Evolutionary conservation across 1,284 basidiomycete genomes (phyloP).

Genomic region (Flammula alnicola): DNA sequence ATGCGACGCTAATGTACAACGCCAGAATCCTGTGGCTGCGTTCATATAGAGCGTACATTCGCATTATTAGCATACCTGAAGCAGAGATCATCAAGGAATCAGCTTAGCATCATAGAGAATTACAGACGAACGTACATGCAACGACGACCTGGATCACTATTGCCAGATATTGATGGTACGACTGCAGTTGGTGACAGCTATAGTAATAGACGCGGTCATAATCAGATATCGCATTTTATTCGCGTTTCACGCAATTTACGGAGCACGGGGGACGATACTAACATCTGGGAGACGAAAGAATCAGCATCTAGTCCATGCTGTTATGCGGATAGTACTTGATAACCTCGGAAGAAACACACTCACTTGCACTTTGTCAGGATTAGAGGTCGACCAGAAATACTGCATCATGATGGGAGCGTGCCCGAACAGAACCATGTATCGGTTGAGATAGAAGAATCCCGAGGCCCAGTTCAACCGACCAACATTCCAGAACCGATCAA

Average conservation of each 20-base stretch:
- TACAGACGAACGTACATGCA: conserved; percentile 33
- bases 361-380: conserved; percentile 26
- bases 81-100: neutral
- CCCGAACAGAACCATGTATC: conserved; percentile 44
- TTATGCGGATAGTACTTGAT: too few relatives aligned
- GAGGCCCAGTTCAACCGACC: conserved; percentile 36
- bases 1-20: conserved; percentile 29
- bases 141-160: conserved; percentile 40
- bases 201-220: neutral
- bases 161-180: conserved; percentile 40
- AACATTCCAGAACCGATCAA: conserved; percentile 43
- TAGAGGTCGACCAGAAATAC: conserved; percentile 31
- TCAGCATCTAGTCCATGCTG: too few relatives aligned
- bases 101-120: neutral
- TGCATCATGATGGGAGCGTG: conserved; percentile 43
- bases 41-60: conserved; percentile 48
- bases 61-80: conserved; percentile 44
- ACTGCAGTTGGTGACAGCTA: conserved; percentile 34
- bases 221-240: neutral
- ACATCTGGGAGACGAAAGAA: conserved; percentile 26
- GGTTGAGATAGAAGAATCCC: conserved; percentile 43
- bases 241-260: neutral
- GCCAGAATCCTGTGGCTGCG: conserved; percentile 36
- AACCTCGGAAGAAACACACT: conserved; percentile 13
- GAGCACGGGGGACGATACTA: conserved; percentile 8